A percentile compares a stretch with the other conserved stretches of the same genome.
Conservation (phyloP, 2,329 filamentous ascomycete species). For the Ophiostoma piceae region DNA sequence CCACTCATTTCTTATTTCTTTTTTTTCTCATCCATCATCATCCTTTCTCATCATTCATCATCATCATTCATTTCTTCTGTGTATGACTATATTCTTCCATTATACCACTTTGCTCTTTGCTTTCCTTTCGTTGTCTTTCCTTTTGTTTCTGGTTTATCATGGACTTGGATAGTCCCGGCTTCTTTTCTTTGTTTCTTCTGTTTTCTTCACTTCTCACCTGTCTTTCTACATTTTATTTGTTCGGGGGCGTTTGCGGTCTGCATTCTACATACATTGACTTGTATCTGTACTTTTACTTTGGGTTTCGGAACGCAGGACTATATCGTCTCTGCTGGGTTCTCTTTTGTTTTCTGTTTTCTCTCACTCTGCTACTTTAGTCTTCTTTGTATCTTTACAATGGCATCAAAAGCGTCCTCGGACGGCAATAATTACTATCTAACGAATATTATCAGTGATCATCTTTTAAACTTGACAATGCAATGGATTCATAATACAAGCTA, state of each 20-base stretch:
- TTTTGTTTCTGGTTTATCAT: neutral
- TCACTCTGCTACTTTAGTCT: neutral
- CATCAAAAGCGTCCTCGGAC: neutral
- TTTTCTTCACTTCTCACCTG: neutral
- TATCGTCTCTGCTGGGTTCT: neutral
- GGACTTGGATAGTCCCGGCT: constrained; percentile 6
- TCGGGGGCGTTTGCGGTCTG: neutral
- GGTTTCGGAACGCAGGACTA: constrained; percentile 27
- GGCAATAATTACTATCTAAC: neutral
- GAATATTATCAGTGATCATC: neutral
- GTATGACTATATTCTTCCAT: constrained; percentile 21
- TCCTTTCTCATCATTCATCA: neutral
- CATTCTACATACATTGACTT: neutral
- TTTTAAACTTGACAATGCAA: neutral
- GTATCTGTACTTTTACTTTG: neutral
- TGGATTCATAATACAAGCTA: neutral
- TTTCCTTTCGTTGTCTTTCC: neutral
- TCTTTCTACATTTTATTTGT: neutral
- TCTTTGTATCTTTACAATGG: neutral
- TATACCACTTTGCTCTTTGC: constrained; percentile 20
- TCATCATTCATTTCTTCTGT: constrained; percentile 11
- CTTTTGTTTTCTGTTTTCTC: neutral
- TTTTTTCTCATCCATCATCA: neutral
- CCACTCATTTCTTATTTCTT: neutral
- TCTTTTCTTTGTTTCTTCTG: neutral